Evolutionary conservation across 1,139 yeast species (phyloP).

Genomic region (Arxiozyma bovina): DNA sequence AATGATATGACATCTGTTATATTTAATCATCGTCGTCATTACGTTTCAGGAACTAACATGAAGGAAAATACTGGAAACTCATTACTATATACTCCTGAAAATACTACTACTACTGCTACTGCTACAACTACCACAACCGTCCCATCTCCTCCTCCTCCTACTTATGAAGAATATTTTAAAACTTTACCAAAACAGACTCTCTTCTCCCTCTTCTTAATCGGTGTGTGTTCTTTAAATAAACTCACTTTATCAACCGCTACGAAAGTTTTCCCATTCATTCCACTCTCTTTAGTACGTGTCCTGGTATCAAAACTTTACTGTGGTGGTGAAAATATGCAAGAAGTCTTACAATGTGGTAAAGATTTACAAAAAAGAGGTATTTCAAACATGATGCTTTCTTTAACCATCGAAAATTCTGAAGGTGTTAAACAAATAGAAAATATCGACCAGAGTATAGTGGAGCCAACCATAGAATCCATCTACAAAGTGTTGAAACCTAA

Average conservation of each 20-base stretch:
- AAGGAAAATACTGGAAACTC: constrained; percentile 4
- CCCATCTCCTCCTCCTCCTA: neutral
- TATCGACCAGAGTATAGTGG: constrained; percentile 57
- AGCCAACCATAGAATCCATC: constrained; percentile 60
- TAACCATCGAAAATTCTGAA: constrained; percentile 89
- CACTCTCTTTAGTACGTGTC: constrained; percentile 58
- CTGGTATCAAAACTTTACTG: constrained; percentile 79
- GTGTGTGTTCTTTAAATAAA: constrained; percentile 56
- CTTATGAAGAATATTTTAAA: constrained; percentile 18
- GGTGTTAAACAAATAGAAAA: constrained; percentile 41
- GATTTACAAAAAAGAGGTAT: constrained; percentile 64
- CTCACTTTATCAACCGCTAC: constrained; percentile 53
- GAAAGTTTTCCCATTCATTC: constrained; percentile 65
- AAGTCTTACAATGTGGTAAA: constrained; percentile 64
- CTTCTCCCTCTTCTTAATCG: constrained; percentile 56
- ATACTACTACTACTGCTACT: neutral
- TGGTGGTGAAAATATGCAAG: constrained; percentile 74
- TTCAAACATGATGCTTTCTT: constrained; percentile 86
- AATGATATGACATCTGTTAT: neutral
- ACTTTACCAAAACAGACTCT: constrained; percentile 34
- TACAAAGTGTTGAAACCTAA: constrained; percentile 67
- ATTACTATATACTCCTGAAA: neutral
- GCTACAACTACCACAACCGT: neutral
- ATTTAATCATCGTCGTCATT: neutral
- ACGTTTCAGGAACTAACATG: constrained; percentile 8